These are phyloP conservation scores for Aureobasidium musti DNA, from an alignment of 2,329 filamentous ascomycete genomes.

Conservation along the genomic window DNA sequence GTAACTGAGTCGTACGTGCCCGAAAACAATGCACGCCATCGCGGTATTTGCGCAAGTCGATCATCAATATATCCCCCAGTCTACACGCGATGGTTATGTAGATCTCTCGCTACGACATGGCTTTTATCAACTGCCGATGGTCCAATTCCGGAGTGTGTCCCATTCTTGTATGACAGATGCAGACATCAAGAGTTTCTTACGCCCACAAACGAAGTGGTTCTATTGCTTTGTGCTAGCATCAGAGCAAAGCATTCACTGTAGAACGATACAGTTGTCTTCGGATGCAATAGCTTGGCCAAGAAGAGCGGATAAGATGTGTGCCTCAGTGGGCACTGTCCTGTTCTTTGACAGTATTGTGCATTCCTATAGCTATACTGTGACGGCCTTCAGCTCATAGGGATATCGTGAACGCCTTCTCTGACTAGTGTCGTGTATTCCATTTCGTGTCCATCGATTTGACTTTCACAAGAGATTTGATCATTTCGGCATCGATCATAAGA, in stretches of 20 bases:
- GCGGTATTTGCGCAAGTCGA: not conserved
- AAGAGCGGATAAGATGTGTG: too few relatives aligned
- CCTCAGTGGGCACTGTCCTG: too few relatives aligned
- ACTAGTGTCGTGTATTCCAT: not conserved
- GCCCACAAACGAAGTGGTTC: not conserved
- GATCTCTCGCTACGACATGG: not conserved
- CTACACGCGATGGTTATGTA: not conserved
- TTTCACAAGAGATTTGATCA: not conserved
- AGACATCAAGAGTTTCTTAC: not conserved
- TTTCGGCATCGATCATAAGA: not conserved
- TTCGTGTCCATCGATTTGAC: not conserved
- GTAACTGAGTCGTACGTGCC: not conserved
- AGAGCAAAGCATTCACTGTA: too few relatives aligned
- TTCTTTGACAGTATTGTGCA: too few relatives aligned
- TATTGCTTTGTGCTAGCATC: not conserved
- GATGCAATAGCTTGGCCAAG: too few relatives aligned
- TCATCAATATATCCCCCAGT: constrained; percentile 5
- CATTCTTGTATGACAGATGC: not conserved
- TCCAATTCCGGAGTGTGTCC: not conserved
- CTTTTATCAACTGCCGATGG: not conserved
- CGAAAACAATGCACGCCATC: not conserved
- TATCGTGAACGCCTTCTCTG: too few relatives aligned
- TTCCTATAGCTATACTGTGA: too few relatives aligned
- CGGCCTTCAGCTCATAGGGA: too few relatives aligned
- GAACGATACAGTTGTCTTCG: too few relatives aligned